These are phyloP conservation scores for Pseudozyma hubeiensis DNA, from an alignment of 1,284 basidiomycete species.

Conservation along the genomic window DNA sequence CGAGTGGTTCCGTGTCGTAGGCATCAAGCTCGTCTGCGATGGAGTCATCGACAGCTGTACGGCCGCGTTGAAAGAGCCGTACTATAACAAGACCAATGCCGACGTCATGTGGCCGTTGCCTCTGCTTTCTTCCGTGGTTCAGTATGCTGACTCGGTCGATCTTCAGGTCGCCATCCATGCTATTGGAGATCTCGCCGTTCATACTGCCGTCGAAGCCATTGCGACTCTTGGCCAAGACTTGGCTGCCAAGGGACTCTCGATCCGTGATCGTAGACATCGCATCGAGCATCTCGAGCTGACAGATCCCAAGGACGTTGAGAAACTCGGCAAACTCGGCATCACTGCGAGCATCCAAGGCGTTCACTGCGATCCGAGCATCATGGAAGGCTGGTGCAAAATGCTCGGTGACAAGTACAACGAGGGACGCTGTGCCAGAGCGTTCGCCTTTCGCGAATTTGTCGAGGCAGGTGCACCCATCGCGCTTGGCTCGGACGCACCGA, in stretches of 20 bases:
- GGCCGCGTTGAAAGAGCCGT: constrained; percentile 43
- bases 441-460: constrained; percentile 48
- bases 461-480: constrained; percentile 45
- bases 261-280: constrained; percentile 43
- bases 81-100: constrained; percentile 43
- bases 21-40: constrained; percentile 50
- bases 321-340: constrained; percentile 46
- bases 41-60: constrained; percentile 53
- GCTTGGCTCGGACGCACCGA: constrained; percentile 48
- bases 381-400: constrained; percentile 47
- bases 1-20: constrained; percentile 45
- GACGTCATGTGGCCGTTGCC: constrained; percentile 44
- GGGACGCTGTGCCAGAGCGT: constrained; percentile 42
- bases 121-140: constrained; percentile 22
- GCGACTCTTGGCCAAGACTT: constrained; percentile 26
- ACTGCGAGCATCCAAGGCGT: constrained; percentile 50
- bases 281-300: constrained; percentile 55
- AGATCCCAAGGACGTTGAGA: constrained; percentile 39
- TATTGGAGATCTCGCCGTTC: constrained; percentile 48
- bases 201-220: constrained; percentile 47
- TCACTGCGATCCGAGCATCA: constrained; percentile 43
- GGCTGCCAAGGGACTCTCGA: constrained; percentile 16
- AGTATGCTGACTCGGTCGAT: constrained; percentile 38
- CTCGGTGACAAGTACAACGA: constrained; percentile 33
- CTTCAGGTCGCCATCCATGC: constrained; percentile 49